Conservation (phyloP, 1,284 basidiomycete species). For the Naganishia sp. region DNA sequence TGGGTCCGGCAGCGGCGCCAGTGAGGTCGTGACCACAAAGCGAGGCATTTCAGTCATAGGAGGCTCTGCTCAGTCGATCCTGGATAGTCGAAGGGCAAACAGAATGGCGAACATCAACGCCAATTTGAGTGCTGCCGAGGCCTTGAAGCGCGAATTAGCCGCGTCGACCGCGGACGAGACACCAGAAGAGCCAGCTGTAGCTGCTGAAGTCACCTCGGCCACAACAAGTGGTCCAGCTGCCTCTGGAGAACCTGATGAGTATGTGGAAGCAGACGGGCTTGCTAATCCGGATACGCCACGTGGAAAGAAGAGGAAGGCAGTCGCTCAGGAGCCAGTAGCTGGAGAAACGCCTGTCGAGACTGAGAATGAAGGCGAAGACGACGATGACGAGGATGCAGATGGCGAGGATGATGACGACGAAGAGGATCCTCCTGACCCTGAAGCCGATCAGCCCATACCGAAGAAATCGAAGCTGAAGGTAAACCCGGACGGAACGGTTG, state of each 20-base stretch:
- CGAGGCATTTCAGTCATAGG: slow-evolving; percentile 26
- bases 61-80: slow-evolving; percentile 21
- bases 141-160: slow-evolving; percentile 85
- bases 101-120: slow-evolving; percentile 78
- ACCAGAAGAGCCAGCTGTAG: slow-evolving; percentile 26
- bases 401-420: slow-evolving; percentile 41
- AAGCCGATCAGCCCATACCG: slow-evolving; percentile 55
- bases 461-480: slow-evolving; percentile 64
- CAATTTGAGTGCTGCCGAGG: slow-evolving; percentile 92
- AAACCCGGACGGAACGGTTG: slow-evolving; percentile 81
- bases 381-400: slow-evolving; percentile 60
- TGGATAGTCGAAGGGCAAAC: slow-evolving; percentile 59
- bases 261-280: slow-evolving; percentile 48
- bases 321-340: slow-evolving; percentile 49
- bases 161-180: slow-evolving; percentile 47
- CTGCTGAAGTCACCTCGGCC: slow-evolving; percentile 31
- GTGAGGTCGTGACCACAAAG: slow-evolving; percentile 13
- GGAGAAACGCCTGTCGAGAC: slow-evolving; percentile 41
- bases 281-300: slow-evolving; percentile 40
- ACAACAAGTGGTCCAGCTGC: slow-evolving; percentile 35
- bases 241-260: slow-evolving; percentile 33
- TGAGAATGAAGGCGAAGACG: slow-evolving; percentile 53
- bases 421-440: slow-evolving; percentile 49
- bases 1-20: slow-evolving; percentile 12
- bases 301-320: slow-evolving; percentile 70